These are phyloP conservation scores for Trametes punicea DNA, from an alignment of 768 basidiomycete species.

Conservation along the genomic window DNA sequence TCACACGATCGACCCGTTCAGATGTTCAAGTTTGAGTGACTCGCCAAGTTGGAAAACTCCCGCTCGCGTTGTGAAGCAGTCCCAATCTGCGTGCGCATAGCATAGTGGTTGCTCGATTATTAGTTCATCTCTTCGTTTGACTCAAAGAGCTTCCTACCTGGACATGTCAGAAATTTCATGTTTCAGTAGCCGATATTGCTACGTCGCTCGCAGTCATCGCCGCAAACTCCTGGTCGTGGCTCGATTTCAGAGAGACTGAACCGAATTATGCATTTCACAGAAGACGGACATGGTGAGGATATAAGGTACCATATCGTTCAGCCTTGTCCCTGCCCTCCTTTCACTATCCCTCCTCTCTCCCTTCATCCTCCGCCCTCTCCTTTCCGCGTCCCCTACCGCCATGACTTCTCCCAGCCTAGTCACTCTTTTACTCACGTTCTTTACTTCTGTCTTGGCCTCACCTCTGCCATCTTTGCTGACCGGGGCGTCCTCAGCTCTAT, in stretches of 20 bases:
- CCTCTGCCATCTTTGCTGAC: neutral
- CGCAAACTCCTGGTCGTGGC: no score
- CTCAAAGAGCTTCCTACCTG: no score
- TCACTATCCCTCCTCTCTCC: neutral
- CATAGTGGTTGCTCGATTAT: no score
- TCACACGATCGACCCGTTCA: no score
- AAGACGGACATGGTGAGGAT: neutral
- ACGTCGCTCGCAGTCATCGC: no score
- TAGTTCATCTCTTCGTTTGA: no score
- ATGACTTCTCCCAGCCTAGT: constrained; percentile 12
- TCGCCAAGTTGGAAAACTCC: no score
- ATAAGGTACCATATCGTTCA: neutral
- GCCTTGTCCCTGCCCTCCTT: neutral
- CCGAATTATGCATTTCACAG: neutral
- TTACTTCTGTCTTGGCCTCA: neutral
- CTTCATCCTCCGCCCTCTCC: neutral
- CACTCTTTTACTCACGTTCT: constrained; percentile 14
- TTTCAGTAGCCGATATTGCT: no score
- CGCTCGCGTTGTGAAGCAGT: no score
- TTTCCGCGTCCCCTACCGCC: neutral
- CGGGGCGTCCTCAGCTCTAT: neutral
- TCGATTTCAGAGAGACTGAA: neutral
- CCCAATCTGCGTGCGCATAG: no score
- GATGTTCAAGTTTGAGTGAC: no score
- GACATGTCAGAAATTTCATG: no score